A percentile compares a stretch with the other conserved stretches of the same genome.
These are phyloP conservation scores for Leishmania aethiopica DNA, from an alignment of 208 protist genomes.

Conservation along the genomic window DNA sequence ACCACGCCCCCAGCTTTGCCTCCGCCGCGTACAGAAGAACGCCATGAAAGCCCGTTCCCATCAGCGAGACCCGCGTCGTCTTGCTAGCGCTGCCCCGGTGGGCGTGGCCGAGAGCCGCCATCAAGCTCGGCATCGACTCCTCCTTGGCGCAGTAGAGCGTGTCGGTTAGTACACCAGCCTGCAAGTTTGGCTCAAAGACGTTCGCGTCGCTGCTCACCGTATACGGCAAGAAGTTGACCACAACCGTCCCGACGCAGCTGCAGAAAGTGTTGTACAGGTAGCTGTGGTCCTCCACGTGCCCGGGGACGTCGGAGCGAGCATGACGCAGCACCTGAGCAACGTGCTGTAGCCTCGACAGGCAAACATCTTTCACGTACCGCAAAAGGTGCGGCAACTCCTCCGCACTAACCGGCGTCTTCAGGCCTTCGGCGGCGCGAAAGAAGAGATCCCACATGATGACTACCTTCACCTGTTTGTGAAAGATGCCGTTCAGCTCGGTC, in stretches of 20 bases:
- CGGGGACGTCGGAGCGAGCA: constrained; percentile 13
- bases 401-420: constrained; percentile 19
- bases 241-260: constrained; percentile 50
- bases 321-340: constrained; percentile 44
- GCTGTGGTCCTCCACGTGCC: constrained; percentile 16
- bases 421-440: constrained; percentile 32
- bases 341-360: constrained; percentile 54
- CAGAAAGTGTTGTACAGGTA: constrained; percentile 51
- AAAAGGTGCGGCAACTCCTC: constrained; percentile 56
- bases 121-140: constrained; percentile 21
- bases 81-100: constrained; percentile 10
- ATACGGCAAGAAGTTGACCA: constrained; percentile 52
- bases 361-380: constrained; percentile 40
- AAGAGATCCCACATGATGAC: constrained; percentile 72
- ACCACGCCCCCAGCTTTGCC: constrained; percentile 51
- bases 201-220: constrained; percentile 2
- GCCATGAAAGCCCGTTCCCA: constrained; percentile 11
- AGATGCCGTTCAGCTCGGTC: constrained; percentile 38
- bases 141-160: constrained; percentile 35
- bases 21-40: constrained; percentile 38
- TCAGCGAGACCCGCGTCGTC: not conserved
- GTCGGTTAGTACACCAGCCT: constrained; percentile 43
- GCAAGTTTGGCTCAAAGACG: constrained; percentile 27
- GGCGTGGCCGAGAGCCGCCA: constrained; percentile 19
- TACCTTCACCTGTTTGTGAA: constrained; percentile 54